Evolutionary conservation across 257 asterid genomes (phyloP).

Genomic region (Gentiana straminea): DNA sequence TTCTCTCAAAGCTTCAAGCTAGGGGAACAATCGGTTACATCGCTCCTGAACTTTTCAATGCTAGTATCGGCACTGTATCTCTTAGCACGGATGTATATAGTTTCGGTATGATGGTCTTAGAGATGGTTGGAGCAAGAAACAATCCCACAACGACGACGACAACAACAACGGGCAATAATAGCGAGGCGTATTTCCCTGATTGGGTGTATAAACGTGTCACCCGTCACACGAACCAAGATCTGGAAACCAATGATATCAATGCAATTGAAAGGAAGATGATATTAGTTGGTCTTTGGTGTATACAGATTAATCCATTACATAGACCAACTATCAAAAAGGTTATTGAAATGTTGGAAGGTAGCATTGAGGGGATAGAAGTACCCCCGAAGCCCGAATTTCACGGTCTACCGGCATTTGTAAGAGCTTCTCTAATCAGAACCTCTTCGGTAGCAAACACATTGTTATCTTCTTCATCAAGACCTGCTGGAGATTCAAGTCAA

Average conservation of each 20-base stretch:
- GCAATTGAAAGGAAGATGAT: conserved; percentile 6
- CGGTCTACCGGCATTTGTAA: neutral
- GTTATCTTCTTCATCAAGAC: neutral
- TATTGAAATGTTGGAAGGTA: conserved; percentile 24
- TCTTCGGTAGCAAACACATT: neutral
- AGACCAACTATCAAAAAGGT: conserved; percentile 24
- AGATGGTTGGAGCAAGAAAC: conserved; percentile 24
- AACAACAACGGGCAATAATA: neutral
- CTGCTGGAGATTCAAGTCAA: neutral
- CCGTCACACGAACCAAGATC: conserved; percentile 1
- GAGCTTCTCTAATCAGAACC: neutral
- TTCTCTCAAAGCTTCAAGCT: conserved; percentile 19
- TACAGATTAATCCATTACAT: conserved; percentile 12
- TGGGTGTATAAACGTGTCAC: conserved; percentile 17
- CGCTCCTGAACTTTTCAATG: conserved; percentile 24
- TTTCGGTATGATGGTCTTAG: conserved; percentile 29
- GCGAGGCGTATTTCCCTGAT: conserved; percentile 16
- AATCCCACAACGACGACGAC: conserved; percentile 2
- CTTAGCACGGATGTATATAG: conserved; percentile 36
- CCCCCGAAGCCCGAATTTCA: neutral
- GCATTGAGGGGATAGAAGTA: neutral
- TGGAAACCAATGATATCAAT: neutral
- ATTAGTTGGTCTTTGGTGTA: no score
- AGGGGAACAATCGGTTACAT: conserved; percentile 36
- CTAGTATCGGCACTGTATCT: conserved; percentile 27